Evolutionary conservation across 1,284 basidiomycete species (phyloP), one percentile per base, ranked within the genome.

Genomic region (Agroathelia rolfsii): DNA sequence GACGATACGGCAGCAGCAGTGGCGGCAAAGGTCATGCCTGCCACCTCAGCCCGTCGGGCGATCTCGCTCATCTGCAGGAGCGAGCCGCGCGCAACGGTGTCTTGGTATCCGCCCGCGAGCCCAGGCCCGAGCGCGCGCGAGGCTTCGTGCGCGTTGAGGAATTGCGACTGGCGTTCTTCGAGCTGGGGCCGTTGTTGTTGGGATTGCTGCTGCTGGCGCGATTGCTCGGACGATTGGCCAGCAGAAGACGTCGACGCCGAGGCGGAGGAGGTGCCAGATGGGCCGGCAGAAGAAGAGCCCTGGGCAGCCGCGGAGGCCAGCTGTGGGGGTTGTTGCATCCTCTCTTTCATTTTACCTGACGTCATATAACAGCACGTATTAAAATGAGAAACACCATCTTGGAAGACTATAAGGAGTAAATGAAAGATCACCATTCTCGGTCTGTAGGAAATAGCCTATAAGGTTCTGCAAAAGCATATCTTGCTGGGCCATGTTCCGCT

Each of bases 401-500:
- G 18, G 36, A 26, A 39, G 25, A 32, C 39, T 42, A 41, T 20
- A 32, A 1, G 17, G 18, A 28, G 9, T 31, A 31, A 24, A 40
- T 38, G n/a, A 36, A 32, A 17, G 61, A 67, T 56, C 48, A 69
- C 69, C 63, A 46, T 69, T 73, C 56, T 83, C 78, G 47, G 72
- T 62, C 46, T 79, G 76, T 48, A 88, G 63, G 52, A 86, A 81
- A 53, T 86, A 85, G 44, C 81, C 75, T 44, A 90, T 79, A 41
- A 90, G 56, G 44, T 74, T 76, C 57, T 88, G 82, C 74, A 89
- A 83, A 39, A 89, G 56, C 32, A 73, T 73, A 44, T 92, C 86
- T 62, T 90, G 87, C 55, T 85, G 79, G 19, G 82, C 80, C 72
- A 87, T 79, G 46, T 80, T 82, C 38, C 80, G 60, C 59, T 89